Evolutionary conservation across 176 grass and related monocot species (phyloP).

Genomic region (Thinopyrum elongatum): DNA sequence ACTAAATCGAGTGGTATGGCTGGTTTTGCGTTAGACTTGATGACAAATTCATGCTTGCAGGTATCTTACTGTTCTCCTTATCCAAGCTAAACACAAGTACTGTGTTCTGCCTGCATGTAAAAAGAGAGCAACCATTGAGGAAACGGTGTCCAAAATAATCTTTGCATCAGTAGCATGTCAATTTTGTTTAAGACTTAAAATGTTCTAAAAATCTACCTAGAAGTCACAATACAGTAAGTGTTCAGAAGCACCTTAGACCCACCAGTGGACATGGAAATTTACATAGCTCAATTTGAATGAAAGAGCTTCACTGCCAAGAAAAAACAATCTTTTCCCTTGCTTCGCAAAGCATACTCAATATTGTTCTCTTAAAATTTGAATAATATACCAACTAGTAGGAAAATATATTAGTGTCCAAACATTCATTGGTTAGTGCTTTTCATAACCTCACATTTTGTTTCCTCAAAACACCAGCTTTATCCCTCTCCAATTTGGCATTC

Average conservation of each 20-base stretch:
- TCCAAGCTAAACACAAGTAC: slow-evolving; percentile 36
- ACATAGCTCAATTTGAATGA: too few relatives aligned
- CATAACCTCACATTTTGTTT: too few relatives aligned
- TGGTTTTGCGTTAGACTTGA: slow-evolving; percentile 9
- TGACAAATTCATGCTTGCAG: slow-evolving; percentile 1
- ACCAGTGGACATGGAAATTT: slow-evolving; percentile 2
- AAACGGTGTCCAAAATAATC: slow-evolving; percentile 19
- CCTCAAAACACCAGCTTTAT: too few relatives aligned
- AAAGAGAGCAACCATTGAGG: slow-evolving; percentile 21
- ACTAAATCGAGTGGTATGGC: not conserved
- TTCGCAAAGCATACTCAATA: too few relatives aligned
- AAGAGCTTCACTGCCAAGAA: too few relatives aligned
- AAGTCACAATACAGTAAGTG: slow-evolving; percentile 13
- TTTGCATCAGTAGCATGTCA: slow-evolving; percentile 4
- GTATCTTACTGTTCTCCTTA: slow-evolving; percentile 61
- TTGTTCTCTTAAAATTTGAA: too few relatives aligned
- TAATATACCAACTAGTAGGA: too few relatives aligned
- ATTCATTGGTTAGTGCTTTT: too few relatives aligned
- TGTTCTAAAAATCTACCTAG: slow-evolving; percentile 7
- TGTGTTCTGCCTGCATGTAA: slow-evolving; percentile 52
- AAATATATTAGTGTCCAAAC: too few relatives aligned
- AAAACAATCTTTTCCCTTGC: too few relatives aligned
- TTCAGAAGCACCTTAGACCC: slow-evolving; percentile 53
- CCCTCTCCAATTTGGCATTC: too few relatives aligned
- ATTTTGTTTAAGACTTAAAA: slow-evolving; percentile 8